Evolutionary conservation across 192 early-diverging fungal genomes (phyloP).

Genomic region (Rhizoclosmatium sp.): DNA sequence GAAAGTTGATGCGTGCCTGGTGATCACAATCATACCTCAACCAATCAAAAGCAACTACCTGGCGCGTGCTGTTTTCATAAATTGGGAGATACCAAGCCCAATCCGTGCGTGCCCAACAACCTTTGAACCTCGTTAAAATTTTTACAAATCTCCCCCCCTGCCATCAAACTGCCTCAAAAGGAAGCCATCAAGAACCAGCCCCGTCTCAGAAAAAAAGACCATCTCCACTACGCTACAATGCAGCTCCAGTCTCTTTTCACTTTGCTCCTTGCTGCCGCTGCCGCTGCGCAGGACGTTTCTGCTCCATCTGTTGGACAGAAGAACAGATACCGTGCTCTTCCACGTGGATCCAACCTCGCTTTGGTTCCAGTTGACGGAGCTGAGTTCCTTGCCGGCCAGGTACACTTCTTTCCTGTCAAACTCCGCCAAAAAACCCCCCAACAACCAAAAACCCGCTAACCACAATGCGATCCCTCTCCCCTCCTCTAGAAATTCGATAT

Average conservation of each 20-base stretch:
- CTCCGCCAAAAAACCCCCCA: not conserved
- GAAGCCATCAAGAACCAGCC: no score
- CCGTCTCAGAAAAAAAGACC: no score
- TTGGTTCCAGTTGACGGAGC: slow-evolving; percentile 50
- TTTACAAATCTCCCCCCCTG: no score
- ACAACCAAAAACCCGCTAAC: not conserved
- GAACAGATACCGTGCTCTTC: slow-evolving; percentile 36
- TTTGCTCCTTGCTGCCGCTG: not conserved
- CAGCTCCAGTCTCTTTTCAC: not conserved
- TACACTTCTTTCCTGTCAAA: not conserved
- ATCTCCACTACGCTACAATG: not conserved
- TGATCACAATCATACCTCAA: no score
- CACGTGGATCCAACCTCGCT: slow-evolving; percentile 40
- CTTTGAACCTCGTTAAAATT: no score
- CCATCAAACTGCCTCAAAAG: no score
- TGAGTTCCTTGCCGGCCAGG: slow-evolving; percentile 64
- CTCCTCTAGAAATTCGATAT: slow-evolving; percentile 59
- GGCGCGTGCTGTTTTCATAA: no score
- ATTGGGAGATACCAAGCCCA: no score
- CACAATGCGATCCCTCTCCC: not conserved
- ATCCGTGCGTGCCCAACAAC: no score
- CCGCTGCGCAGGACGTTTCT: slow-evolving; percentile 30
- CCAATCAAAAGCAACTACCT: no score
- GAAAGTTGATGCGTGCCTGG: no score
- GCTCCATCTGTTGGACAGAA: slow-evolving; percentile 40